Evolutionary conservation across 768 basidiomycete species (phyloP).

Genomic region (Suillus ampliporus): DNA sequence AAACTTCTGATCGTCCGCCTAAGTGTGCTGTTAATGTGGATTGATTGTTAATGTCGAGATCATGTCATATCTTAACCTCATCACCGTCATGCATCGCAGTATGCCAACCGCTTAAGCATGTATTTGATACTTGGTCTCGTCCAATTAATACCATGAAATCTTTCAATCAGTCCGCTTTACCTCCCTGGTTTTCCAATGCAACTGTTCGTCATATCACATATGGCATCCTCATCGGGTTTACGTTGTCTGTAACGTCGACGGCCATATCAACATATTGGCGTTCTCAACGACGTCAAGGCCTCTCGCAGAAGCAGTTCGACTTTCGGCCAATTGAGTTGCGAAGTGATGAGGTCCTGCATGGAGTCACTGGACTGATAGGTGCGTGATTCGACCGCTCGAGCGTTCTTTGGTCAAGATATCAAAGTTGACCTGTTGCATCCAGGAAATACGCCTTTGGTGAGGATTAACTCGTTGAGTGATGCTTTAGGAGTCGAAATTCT

Average conservation of each 20-base stretch:
- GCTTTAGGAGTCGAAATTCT: conserved; percentile 92
- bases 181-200: conserved; percentile 28
- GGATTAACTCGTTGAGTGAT: conserved; percentile 91
- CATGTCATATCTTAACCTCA: too few relatives aligned
- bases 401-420: neutral
- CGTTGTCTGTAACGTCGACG: conserved; percentile 74
- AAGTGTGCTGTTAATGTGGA: too few relatives aligned
- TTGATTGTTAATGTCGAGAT: too few relatives aligned
- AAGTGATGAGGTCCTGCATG: conserved; percentile 79
- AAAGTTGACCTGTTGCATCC: neutral
- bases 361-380: conserved; percentile 90
- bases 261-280: conserved; percentile 62
- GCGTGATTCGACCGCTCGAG: conserved; percentile 21
- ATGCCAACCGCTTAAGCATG: neutral
- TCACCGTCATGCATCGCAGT: too few relatives aligned
- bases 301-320: conserved; percentile 33
- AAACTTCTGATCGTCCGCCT: too few relatives aligned
- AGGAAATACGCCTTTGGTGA: conserved; percentile 95
- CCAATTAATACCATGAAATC: conserved; percentile 19
- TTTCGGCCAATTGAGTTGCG: conserved; percentile 71
- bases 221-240: conserved; percentile 76
- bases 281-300: conserved; percentile 52
- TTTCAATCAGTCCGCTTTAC: conserved; percentile 17
- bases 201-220: conserved; percentile 43
- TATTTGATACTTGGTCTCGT: neutral